Base-by-base conservation (phyloP, 305 asterid genomes). In the Rubia tinctorum region DNA sequence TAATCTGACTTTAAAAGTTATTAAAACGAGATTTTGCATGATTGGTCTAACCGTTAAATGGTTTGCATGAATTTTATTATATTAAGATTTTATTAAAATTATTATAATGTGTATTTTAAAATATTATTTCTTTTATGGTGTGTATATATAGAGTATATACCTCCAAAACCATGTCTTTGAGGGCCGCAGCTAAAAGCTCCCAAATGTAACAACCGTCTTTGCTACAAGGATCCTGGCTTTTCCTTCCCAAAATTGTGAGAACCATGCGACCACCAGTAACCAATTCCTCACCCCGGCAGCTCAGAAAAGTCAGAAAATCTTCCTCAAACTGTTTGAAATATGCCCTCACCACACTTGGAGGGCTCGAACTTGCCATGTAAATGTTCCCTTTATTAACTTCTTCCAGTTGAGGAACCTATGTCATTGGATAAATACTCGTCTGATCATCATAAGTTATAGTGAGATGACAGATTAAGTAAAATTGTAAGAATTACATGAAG, bases 181-280 rank as follows among this genome's bases (percentile, higher is more conserved):
- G 88, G 0, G 88, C 84, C 55, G 60, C 47, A 23, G 90, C 86
- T 70, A 91, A 43, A 56, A 85, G 90, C 71, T 91, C 88, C 92
- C 91, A 91, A 59, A 89, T 79, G 25, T 88, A 82, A 74, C 87
- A 80, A 39, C 90, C 68, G 17, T 89, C 92, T 73, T 83, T 82
- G 78, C 85, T 82, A 8, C 75, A 67, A 15, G 89, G 86, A 60
- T 81, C 82, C 20, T 83, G 82, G 59, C 77, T 80, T 79, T 77
- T 80, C 76, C 97, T 83, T 8, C 96, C 96, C 30, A 88, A 27
- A 45, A 91, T 22, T 12, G 96, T 91, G 12, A 91, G 62, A 68
- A 89, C 97, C 96, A 91, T 88, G 22, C 71, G 80, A 9, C 97
- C 97, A 34, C 84, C 85, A 12, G 20, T 62, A 17, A 87, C 81